phyloP scores from a whole-genome alignment of 2,329 filamentous ascomycete species.

The Coniochaeta ligniaria region DNA sequence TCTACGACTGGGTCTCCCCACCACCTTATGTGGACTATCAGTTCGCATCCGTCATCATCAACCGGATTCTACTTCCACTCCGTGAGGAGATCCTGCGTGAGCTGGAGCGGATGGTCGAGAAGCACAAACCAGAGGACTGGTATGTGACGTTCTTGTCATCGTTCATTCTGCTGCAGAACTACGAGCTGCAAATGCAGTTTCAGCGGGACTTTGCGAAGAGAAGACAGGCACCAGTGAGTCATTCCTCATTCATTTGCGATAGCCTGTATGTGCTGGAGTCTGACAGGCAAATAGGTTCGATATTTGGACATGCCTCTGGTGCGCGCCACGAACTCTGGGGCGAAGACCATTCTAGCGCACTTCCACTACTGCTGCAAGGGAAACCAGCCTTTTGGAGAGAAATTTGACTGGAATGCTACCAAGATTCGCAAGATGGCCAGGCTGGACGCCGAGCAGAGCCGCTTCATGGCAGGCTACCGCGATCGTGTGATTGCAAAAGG shows the following conservation, averaged over 20 bases:
- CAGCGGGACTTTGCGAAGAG: neutral
- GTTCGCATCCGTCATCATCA: conserved; percentile 21
- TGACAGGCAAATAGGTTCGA: neutral
- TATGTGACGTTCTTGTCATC: conserved; percentile 20
- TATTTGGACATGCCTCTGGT: conserved; percentile 5
- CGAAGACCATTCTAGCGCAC: conserved; percentile 24
- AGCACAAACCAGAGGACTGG: conserved; percentile 21
- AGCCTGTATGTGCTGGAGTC: neutral
- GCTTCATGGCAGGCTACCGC: conserved; percentile 15
- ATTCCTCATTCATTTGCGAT: neutral
- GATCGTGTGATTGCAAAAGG: conserved; percentile 14
- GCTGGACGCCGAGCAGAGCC: conserved; percentile 15
- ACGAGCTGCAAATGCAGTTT: conserved; percentile 18
- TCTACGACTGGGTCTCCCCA: conserved; percentile 18
- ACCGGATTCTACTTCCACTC: conserved; percentile 19
- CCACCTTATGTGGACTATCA: conserved; percentile 25
- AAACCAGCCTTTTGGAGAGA: conserved; percentile 17
- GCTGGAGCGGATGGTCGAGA: conserved; percentile 19
- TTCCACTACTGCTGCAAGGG: conserved; percentile 25
- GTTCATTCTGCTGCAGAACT: conserved; percentile 24
- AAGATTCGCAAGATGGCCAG: conserved; percentile 16
- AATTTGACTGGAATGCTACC: conserved; percentile 14
- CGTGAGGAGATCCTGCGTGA: conserved; percentile 20
- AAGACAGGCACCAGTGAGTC: neutral
- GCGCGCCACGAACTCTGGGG: conserved; percentile 18